phyloP scores from a whole-genome alignment of 495 filamentous ascomycete genomes.

The Penicillium pancosmium region DNA sequence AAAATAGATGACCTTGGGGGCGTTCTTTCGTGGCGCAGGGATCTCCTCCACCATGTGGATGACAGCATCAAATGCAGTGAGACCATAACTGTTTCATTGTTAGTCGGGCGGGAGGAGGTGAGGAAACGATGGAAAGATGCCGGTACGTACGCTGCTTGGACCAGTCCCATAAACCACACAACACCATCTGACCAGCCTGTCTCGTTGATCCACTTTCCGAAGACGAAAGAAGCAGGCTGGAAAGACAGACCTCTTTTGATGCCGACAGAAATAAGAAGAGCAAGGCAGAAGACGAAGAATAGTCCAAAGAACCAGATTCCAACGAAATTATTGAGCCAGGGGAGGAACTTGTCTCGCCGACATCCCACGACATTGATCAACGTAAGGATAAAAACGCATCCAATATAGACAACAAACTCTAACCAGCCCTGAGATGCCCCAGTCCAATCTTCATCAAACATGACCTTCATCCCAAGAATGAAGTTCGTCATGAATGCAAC shows the following conservation, averaged over 20 bases:
- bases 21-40: constrained; percentile 42
- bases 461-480: constrained; percentile 47
- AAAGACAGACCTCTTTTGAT: constrained; percentile 33
- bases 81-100: constrained; percentile 36
- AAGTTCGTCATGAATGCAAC: constrained; percentile 53
- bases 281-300: constrained; percentile 46
- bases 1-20: constrained; percentile 40
- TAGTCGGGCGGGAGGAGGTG: not conserved
- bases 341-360: constrained; percentile 41
- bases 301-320: constrained; percentile 46
- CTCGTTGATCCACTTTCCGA: constrained; percentile 59
- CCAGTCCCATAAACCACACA: constrained; percentile 62
- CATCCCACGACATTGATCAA: constrained; percentile 47
- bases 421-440: constrained; percentile 44
- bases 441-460: constrained; percentile 43
- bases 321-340: constrained; percentile 50
- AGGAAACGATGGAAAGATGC: not conserved
- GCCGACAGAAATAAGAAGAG: constrained; percentile 46
- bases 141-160: constrained; percentile 51
- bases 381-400: constrained; percentile 38
- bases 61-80: constrained; percentile 63
- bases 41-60: constrained; percentile 60
- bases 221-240: constrained; percentile 53
- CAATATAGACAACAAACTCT: constrained; percentile 48
- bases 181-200: constrained; percentile 65